Evolutionary conservation across 192 early-diverging fungal genomes (phyloP).

Genomic region (Mycoemilia scoparia): DNA sequence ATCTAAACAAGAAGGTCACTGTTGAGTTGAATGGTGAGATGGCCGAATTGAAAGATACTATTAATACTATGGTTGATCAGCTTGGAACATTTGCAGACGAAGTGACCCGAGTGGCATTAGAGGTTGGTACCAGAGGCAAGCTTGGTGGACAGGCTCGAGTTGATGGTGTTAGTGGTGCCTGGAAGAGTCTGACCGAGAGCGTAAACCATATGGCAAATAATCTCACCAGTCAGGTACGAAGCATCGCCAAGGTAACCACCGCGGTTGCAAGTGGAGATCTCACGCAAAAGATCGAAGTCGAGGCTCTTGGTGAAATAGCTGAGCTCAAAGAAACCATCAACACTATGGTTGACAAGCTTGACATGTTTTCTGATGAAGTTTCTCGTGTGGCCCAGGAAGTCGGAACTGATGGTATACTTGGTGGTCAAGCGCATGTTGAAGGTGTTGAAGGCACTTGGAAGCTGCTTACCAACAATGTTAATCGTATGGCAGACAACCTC

Average conservation of each 20-base stretch:
- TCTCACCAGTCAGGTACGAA: constrained; percentile 38
- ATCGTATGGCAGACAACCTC: constrained; percentile 36
- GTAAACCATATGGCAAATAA: constrained; percentile 46
- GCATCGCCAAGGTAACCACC: constrained; percentile 36
- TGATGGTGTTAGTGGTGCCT: constrained; percentile 32
- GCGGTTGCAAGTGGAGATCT: constrained; percentile 47
- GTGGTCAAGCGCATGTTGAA: constrained; percentile 31
- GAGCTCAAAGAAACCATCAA: constrained; percentile 46
- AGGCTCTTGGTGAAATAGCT: constrained; percentile 35
- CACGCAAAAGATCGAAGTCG: constrained; percentile 38
- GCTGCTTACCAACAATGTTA: constrained; percentile 43
- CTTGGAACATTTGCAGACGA: constrained; percentile 40
- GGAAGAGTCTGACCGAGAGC: constrained; percentile 40
- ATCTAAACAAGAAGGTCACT: constrained; percentile 39
- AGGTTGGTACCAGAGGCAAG: constrained; percentile 40
- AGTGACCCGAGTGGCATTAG: constrained; percentile 39
- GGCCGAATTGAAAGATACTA: constrained; percentile 35
- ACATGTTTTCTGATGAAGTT: constrained; percentile 40
- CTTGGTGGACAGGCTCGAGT: constrained; percentile 37
- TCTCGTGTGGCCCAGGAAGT: constrained; percentile 31
- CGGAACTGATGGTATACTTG: constrained; percentile 35
- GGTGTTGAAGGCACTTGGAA: constrained; percentile 46
- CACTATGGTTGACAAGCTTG: constrained; percentile 46
- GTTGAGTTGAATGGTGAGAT: constrained; percentile 41
- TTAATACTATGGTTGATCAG: constrained; percentile 52